Evolutionary conservation across 306 rosid genomes (phyloP).

Genomic region (Corylus americana): DNA sequence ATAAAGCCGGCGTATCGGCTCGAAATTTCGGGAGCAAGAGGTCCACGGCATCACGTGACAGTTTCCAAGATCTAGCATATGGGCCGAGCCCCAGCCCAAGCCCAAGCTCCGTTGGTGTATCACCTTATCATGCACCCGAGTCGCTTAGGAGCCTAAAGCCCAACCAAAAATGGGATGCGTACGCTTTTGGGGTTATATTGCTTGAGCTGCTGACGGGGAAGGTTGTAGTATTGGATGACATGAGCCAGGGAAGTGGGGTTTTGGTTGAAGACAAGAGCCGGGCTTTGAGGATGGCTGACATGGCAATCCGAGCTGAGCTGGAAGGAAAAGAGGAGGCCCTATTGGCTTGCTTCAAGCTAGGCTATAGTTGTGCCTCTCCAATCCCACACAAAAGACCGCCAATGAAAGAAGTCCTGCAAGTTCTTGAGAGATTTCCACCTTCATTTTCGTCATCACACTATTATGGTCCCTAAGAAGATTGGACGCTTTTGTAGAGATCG

Average conservation of each 20-base stretch:
- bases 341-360: slow-evolving; percentile 70
- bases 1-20: slow-evolving; percentile 59
- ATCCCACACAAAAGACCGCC: slow-evolving; percentile 85
- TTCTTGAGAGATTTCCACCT: slow-evolving; percentile 71
- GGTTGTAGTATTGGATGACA: slow-evolving; percentile 70
- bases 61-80: slow-evolving; percentile 52
- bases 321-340: slow-evolving; percentile 84
- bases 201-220: slow-evolving; percentile 84
- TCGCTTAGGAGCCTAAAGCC: slow-evolving; percentile 83
- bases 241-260: slow-evolving; percentile 63
- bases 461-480: slow-evolving; percentile 41
- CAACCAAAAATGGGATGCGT: slow-evolving; percentile 86
- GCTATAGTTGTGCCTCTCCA: slow-evolving; percentile 71
- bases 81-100: slow-evolving; percentile 97
- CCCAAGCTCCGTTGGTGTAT: slow-evolving; percentile 60
- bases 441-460: slow-evolving; percentile 45
- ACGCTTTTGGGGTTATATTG: slow-evolving; percentile 83
- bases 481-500: slow-evolving; percentile 46
- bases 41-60: slow-evolving; percentile 67
- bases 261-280: slow-evolving; percentile 60
- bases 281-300: slow-evolving; percentile 76
- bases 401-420: slow-evolving; percentile 81
- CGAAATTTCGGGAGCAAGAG: slow-evolving; percentile 94
- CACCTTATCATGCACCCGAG: slow-evolving; percentile 81
- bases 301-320: slow-evolving; percentile 73